Conservation (phyloP, 2,329 filamentous ascomycete species). For the Cladophialophora chaetospira region DNA sequence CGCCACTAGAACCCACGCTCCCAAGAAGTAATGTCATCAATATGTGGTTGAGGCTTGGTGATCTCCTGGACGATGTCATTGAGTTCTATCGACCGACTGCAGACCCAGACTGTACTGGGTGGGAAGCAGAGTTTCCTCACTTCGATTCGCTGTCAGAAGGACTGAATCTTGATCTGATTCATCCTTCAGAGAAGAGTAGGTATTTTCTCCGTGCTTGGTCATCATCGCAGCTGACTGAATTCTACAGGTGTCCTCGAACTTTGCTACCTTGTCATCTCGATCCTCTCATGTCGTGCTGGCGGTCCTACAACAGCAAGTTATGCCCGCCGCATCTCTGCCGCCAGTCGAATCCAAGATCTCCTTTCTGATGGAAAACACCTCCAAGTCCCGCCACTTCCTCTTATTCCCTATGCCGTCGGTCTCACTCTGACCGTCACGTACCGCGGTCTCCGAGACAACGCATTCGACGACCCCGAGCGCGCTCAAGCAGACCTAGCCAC, state of each 20-base stretch:
- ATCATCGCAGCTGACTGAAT: neutral
- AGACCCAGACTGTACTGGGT: slow-evolving; percentile 38
- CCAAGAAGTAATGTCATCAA: slow-evolving; percentile 36
- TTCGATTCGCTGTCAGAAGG: slow-evolving; percentile 35
- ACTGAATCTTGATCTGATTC: slow-evolving; percentile 18
- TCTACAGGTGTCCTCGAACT: slow-evolving; percentile 54
- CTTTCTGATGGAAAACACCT: slow-evolving; percentile 37
- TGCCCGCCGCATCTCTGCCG: slow-evolving; percentile 57
- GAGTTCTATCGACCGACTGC: slow-evolving; percentile 44
- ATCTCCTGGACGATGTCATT: slow-evolving; percentile 43
- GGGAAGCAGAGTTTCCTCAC: slow-evolving; percentile 43
- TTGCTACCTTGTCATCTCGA: slow-evolving; percentile 59
- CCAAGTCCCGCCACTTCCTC: slow-evolving; percentile 53
- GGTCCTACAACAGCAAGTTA: slow-evolving; percentile 54
- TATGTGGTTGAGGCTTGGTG: slow-evolving; percentile 43
- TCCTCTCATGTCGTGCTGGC: slow-evolving; percentile 57
- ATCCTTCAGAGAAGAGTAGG: slow-evolving; percentile 20
- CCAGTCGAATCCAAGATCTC: slow-evolving; percentile 57
- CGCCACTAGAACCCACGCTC: slow-evolving; percentile 22
- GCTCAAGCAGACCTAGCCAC: slow-evolving; percentile 42
- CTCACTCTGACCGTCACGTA: slow-evolving; percentile 60
- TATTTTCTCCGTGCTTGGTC: neutral
- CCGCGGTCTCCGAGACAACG: slow-evolving; percentile 55
- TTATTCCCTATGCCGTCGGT: slow-evolving; percentile 59
- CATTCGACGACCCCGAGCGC: slow-evolving; percentile 43